Conservation (phyloP, 495 filamentous ascomycete genomes). For the Talaromyces proteolyticus region DNA sequence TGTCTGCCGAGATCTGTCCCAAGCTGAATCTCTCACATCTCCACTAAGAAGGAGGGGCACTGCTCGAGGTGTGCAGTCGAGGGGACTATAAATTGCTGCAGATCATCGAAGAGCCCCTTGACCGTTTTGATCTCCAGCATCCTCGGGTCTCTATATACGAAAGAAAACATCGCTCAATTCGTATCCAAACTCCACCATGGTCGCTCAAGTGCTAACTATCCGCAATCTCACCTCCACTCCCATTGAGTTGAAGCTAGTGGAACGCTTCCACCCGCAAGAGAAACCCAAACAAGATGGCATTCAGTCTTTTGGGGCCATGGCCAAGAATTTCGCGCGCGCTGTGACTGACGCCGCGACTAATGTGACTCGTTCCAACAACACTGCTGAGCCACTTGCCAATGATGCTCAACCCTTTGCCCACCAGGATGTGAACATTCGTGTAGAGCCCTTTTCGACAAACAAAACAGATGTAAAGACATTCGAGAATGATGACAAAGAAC, state of each 20-base stretch:
- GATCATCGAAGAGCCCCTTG: no score
- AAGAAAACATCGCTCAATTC: background rate
- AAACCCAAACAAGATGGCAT: conserved; percentile 40
- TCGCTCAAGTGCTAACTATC: conserved; percentile 56
- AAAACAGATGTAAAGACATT: conserved; percentile 47
- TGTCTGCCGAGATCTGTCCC: no score
- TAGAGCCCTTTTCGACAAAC: conserved; percentile 52
- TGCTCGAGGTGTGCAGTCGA: no score
- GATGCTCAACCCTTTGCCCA: conserved; percentile 50
- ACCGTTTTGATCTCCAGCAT: no score
- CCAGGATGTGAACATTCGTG: conserved; percentile 46
- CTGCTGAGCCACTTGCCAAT: conserved; percentile 28
- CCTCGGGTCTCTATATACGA: no score
- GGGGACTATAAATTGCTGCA: no score
- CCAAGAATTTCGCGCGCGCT: conserved; percentile 45
- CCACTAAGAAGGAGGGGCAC: no score
- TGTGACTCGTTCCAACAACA: conserved; percentile 31
- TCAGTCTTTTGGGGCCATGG: conserved; percentile 28
- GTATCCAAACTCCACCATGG: conserved; percentile 18
- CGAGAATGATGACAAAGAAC: conserved; percentile 41
- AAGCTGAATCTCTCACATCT: no score
- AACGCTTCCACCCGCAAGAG: conserved; percentile 58
- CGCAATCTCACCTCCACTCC: conserved; percentile 79
- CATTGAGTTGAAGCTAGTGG: conserved; percentile 66
- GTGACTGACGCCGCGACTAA: conserved; percentile 33